Evolutionary conservation across 805 yeast genomes (phyloP).

Genomic region (Hanseniaspora thailandica): DNA sequence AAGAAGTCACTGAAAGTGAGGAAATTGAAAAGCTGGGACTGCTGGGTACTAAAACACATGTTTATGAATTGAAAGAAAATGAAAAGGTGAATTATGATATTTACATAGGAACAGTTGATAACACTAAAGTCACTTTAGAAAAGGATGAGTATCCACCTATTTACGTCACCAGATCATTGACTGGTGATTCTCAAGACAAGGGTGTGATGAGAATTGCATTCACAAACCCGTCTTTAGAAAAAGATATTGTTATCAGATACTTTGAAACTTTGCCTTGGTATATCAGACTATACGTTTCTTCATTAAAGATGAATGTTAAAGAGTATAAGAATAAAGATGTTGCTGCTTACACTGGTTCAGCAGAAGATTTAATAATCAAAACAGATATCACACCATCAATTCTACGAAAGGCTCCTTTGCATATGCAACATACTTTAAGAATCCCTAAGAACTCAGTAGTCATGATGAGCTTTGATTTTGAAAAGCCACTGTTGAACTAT

Average conservation of each 20-base stretch:
- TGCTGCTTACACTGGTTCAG: constrained; percentile 18
- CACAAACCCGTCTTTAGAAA: constrained; percentile 44
- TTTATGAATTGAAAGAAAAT: constrained; percentile 28
- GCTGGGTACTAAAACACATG: constrained; percentile 29
- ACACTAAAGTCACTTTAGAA: constrained; percentile 23
- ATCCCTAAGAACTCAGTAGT: constrained; percentile 56
- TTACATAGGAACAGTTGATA: constrained; percentile 27
- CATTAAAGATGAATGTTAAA: constrained; percentile 34
- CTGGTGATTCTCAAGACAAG: constrained; percentile 82
- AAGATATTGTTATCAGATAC: constrained; percentile 43
- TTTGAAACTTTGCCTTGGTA: constrained; percentile 90
- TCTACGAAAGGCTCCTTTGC: constrained; percentile 73
- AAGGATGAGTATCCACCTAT: constrained; percentile 45
- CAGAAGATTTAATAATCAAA: constrained; percentile 34
- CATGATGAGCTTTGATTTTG: constrained; percentile 64
- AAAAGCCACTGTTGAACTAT: constrained; percentile 69
- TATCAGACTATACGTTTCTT: constrained; percentile 68
- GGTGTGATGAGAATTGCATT: constrained; percentile 80
- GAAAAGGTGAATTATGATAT: constrained; percentile 20
- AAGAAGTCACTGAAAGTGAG: background rate
- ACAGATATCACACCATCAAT: constrained; percentile 62
- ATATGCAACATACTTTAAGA: constrained; percentile 53
- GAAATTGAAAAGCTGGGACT: constrained; percentile 9
- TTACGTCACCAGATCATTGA: constrained; percentile 67
- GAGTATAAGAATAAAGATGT: background rate